These are phyloP conservation scores for Pythium rishiriense DNA, from an alignment of 352 stramenopile genomes.

Conservation along the genomic window DNA sequence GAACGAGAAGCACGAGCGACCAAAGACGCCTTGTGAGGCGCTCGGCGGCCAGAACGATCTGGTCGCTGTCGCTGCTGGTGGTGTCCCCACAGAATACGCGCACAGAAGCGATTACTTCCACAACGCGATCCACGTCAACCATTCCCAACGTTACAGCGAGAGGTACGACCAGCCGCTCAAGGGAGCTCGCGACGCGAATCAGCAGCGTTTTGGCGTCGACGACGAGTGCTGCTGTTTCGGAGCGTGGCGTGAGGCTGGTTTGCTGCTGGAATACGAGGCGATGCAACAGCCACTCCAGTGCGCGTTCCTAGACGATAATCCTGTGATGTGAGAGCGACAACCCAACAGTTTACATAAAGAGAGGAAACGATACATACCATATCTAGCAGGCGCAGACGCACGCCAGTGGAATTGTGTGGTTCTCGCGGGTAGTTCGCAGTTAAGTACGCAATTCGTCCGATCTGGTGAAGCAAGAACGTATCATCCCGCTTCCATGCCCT, in stretches of 20 bases:
- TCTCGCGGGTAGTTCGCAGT: not conserved
- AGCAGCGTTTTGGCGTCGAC: constrained; percentile 2
- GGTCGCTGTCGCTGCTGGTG: not conserved
- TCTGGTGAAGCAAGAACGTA: not conserved
- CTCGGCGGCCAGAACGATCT: not conserved
- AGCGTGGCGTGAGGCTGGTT: constrained; percentile 11
- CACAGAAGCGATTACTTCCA: not conserved
- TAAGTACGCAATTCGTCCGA: not conserved
- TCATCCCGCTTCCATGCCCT: not conserved
- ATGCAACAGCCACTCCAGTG: constrained; percentile 13
- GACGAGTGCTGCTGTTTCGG: constrained; percentile 2
- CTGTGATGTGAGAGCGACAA: not conserved
- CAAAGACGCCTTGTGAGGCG: not conserved
- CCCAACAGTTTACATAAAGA: not conserved
- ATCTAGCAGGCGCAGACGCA: constrained; percentile 6
- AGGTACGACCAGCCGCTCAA: not conserved
- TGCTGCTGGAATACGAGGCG: constrained; percentile 17
- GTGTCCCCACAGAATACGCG: not conserved
- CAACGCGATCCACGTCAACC: not conserved
- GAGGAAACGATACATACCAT: not conserved
- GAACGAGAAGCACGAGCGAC: constrained; percentile 12
- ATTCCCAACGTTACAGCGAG: not conserved
- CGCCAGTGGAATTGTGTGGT: not conserved
- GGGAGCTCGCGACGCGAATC: not conserved
- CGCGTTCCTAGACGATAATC: not conserved